Percentiles rank a stretch among this genome's conserved stretches.
Conservation (phyloP, 176 grass and related monocot genomes). For the Oryza meridionalis region DNA sequence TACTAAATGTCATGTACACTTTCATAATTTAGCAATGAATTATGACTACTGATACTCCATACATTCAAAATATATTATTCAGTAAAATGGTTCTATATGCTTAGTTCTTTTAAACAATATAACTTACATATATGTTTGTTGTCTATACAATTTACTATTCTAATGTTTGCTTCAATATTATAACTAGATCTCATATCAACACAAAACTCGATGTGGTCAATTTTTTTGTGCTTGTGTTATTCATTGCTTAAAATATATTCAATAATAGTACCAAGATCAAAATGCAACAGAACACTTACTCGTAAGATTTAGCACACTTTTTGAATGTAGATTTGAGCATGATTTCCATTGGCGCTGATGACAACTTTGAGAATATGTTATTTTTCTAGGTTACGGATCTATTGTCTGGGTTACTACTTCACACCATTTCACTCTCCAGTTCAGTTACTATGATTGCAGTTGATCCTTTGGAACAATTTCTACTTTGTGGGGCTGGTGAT, state of each 20-base stretch:
- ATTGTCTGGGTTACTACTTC: constrained; percentile 29
- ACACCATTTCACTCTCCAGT: constrained; percentile 15
- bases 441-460: not conserved
- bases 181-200: not conserved
- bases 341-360: not conserved
- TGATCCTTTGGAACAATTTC: constrained; percentile 34
- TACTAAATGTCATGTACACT: not conserved
- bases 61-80: not conserved
- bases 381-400: constrained; percentile 33
- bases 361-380: not conserved
- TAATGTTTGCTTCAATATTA: not conserved
- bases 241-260: not conserved
- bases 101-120: not conserved
- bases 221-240: not conserved
- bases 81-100: not conserved
- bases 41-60: not conserved
- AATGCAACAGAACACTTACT: not conserved
- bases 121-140: not conserved
- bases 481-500: constrained; percentile 37
- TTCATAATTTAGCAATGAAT: not conserved
- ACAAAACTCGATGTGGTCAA: not conserved
- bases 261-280: not conserved
- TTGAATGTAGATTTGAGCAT: not conserved
- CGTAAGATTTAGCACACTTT: not conserved
- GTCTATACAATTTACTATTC: not conserved